Conservation (phyloP, 192 early-diverging fungal species). For the Backusella morwellensis region DNA sequence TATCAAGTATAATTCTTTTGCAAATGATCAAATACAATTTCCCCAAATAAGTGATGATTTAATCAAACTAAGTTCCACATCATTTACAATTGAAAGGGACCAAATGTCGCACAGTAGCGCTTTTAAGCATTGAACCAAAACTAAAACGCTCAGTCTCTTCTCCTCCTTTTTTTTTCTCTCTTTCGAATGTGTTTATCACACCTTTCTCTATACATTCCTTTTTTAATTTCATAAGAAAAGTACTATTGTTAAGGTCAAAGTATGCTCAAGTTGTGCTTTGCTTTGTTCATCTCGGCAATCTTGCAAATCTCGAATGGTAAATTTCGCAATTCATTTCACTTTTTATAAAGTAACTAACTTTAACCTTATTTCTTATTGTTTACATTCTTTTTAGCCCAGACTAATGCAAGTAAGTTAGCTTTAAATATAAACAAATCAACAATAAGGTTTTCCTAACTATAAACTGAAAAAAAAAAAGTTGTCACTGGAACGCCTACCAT, state of each 20-base stretch:
- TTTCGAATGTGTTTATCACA: not conserved
- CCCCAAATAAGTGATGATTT: not conserved
- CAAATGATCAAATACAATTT: not conserved
- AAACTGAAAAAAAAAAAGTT: not conserved
- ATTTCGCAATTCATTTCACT: not conserved
- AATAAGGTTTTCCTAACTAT: not conserved
- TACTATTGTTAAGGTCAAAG: not conserved
- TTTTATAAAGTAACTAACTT: not conserved
- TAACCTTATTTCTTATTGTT: not conserved
- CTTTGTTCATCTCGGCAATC: not conserved
- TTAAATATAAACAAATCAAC: not conserved
- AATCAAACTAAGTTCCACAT: not conserved
- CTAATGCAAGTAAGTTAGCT: not conserved
- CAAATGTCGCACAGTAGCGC: not conserved
- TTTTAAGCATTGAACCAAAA: not conserved
- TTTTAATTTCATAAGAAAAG: not conserved
- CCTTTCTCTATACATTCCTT: slow-evolving; percentile 3
- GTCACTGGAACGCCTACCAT: not conserved
- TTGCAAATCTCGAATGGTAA: slow-evolving; percentile 4
- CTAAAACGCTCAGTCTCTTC: not conserved
- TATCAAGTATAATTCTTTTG: not conserved
- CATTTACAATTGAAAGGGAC: not conserved
- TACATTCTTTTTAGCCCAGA: not conserved
- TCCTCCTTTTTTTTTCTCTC: not conserved
- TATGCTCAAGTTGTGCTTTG: not conserved